These are phyloP conservation scores for Leonotis leonurus DNA, from an alignment of 257 asterid species.

Conservation along the genomic window DNA sequence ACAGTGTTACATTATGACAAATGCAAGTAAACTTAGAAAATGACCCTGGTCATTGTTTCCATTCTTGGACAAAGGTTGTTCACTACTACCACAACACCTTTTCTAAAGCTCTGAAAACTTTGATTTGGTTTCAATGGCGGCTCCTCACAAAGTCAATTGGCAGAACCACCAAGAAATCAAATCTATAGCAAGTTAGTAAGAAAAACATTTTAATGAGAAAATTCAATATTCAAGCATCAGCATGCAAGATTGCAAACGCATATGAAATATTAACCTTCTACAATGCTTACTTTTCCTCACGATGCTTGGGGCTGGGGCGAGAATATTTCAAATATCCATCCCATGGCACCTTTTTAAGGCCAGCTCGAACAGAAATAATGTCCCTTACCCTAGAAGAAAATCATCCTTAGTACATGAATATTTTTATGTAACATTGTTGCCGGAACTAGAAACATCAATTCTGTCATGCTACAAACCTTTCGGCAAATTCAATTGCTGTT, in stretches of 20 bases:
- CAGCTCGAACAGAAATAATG: conserved; percentile 84
- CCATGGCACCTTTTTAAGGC: conserved; percentile 42
- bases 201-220: background rate
- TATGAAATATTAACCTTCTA: background rate
- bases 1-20: too few species aligned
- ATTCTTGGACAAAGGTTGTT: background rate
- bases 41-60: background rate
- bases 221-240: background rate
- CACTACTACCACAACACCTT: background rate
- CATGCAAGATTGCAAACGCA: background rate
- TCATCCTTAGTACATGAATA: background rate
- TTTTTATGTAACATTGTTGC: background rate
- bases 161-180: background rate
- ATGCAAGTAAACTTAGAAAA: background rate
- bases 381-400: conserved; percentile 68
- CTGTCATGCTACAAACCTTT: conserved; percentile 45
- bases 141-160: background rate
- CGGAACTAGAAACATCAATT: background rate
- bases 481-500: conserved; percentile 92
- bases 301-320: conserved; percentile 92
- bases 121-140: background rate
- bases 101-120: background rate
- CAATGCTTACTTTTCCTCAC: conserved; percentile 78
- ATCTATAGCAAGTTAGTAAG: background rate
- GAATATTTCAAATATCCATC: conserved; percentile 76